These are phyloP conservation scores for Sparassis latifolia DNA, from an alignment of 1,284 basidiomycete genomes.

Conservation along the genomic window DNA sequence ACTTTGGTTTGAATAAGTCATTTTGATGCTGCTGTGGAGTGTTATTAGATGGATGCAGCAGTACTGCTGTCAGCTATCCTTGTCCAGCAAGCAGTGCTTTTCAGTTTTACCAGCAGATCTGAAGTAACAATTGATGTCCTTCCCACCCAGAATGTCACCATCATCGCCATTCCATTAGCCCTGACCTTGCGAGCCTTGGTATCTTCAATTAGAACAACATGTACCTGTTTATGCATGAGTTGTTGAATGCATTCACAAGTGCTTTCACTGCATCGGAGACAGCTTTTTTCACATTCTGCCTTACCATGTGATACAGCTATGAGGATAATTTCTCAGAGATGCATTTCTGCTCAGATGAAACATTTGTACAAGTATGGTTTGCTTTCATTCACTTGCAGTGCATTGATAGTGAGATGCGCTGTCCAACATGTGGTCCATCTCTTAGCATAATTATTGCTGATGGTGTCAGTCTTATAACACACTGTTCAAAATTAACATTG, in stretches of 20 bases:
- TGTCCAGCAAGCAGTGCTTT: not conserved
- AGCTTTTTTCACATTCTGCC: constrained; percentile 22
- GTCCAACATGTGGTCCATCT: constrained; percentile 14
- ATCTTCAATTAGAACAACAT: constrained; percentile 29
- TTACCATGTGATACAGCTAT: constrained; percentile 13
- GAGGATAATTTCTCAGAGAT: not conserved
- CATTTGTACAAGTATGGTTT: constrained; percentile 11
- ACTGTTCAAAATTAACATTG: constrained; percentile 4
- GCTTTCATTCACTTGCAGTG: constrained; percentile 9
- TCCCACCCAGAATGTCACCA: constrained; percentile 9
- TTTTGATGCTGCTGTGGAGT: constrained; percentile 3
- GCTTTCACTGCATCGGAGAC: constrained; percentile 22
- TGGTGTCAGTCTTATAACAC: constrained; percentile 11
- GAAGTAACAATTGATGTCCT: constrained; percentile 2
- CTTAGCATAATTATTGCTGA: constrained; percentile 14
- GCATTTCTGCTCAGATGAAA: constrained; percentile 12
- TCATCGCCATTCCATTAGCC: constrained; percentile 15
- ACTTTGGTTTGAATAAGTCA: too few species aligned
- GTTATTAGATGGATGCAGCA: constrained; percentile 2
- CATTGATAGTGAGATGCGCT: constrained; percentile 7
- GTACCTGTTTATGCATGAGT: constrained; percentile 20
- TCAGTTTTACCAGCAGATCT: not conserved
- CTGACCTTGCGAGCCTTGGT: constrained; percentile 18
- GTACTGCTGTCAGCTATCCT: not conserved
- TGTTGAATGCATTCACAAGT: constrained; percentile 27